phyloP scores from a whole-genome alignment of 345 rosid species.

The Boechera stricta region DNA sequence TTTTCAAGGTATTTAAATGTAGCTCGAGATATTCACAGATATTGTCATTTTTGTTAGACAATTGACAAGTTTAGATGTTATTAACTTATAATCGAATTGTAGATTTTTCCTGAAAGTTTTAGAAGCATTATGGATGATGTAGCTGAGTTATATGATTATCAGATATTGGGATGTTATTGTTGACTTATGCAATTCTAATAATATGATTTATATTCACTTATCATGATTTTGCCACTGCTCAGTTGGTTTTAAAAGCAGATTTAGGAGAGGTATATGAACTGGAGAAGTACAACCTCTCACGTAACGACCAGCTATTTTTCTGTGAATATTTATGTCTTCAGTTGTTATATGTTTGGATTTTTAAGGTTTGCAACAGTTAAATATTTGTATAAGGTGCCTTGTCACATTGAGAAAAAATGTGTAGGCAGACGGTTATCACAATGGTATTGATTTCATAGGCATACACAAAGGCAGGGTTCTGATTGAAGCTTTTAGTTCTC shows the following conservation, averaged over 20 bases:
- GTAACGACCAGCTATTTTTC: too few relatives aligned
- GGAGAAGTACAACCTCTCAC: not conserved
- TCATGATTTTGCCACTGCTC: conserved; percentile 10
- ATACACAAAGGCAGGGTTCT: too few relatives aligned
- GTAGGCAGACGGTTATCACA: not conserved
- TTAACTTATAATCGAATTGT: conserved; percentile 4
- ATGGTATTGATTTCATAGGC: conserved; percentile 5
- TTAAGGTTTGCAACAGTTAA: not conserved
- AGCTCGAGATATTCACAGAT: not conserved
- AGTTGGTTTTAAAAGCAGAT: conserved; percentile 17
- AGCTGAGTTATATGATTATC: conserved; percentile 7
- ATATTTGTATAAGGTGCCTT: not conserved
- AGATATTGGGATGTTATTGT: not conserved
- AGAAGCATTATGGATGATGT: conserved; percentile 8
- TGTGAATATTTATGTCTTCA: conserved; percentile 5
- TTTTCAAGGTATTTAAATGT: conserved; percentile 73
- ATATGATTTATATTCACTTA: not conserved
- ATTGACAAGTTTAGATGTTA: not conserved
- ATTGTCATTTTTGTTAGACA: not conserved
- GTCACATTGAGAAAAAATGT: not conserved
- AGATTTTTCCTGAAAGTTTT: not conserved
- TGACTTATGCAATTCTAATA: not conserved
- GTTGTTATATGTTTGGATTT: not conserved
- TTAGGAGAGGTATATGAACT: not conserved
- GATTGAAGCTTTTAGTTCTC: too few relatives aligned